phyloP scores from a whole-genome alignment of 148 eudicot genomes.

The Amaranthus cruentus region DNA sequence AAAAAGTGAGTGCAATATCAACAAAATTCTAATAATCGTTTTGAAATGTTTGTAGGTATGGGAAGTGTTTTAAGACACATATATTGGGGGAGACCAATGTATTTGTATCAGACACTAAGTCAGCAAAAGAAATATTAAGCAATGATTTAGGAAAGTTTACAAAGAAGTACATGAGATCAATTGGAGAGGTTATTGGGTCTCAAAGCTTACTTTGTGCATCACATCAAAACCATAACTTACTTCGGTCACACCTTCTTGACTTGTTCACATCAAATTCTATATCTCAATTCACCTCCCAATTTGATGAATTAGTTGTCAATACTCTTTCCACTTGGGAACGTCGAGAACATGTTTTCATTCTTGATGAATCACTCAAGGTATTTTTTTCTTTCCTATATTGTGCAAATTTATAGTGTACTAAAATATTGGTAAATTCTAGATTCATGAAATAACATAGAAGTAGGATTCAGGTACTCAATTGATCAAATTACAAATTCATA shows the following conservation, averaged over 20 bases:
- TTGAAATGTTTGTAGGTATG: constrained; percentile 28
- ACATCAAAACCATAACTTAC: constrained; percentile 29
- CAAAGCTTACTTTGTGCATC: constrained; percentile 46
- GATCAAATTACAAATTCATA: no score
- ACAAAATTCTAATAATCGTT: background rate
- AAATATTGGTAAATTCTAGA: no score
- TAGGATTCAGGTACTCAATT: no score
- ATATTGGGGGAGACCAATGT: constrained; percentile 45
- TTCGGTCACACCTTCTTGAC: constrained; percentile 31
- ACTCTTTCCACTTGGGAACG: constrained; percentile 30
- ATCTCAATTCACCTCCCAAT: constrained; percentile 27
- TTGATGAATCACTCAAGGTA: constrained; percentile 41
- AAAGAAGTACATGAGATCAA: constrained; percentile 47
- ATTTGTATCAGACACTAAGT: constrained; percentile 41
- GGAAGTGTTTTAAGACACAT: constrained; percentile 44
- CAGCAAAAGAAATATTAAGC: constrained; percentile 40
- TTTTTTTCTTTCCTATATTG: background rate
- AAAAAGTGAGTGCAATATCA: background rate
- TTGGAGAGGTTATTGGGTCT: constrained; percentile 38
- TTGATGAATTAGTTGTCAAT: constrained; percentile 30
- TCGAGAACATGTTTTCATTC: constrained; percentile 26
- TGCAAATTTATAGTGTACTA: no score
- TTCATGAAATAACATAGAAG: no score
- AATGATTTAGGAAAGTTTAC: constrained; percentile 44
- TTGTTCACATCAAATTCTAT: constrained; percentile 31